Base-by-base conservation (phyloP, 192 early-diverging fungal genomes). In the Linnemannia zychae region DNA sequence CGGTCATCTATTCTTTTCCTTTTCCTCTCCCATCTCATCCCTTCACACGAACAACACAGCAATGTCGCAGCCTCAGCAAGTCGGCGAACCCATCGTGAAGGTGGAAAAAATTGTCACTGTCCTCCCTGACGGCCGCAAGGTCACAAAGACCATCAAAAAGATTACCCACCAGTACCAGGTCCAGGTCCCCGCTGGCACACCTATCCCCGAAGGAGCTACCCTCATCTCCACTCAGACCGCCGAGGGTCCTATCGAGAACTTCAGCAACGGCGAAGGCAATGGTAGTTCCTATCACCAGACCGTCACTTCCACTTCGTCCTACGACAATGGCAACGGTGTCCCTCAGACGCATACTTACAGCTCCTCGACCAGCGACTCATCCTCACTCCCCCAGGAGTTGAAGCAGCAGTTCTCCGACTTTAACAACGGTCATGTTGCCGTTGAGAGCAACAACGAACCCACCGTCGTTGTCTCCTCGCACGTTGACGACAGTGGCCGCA, bases 71-170 rank as follows among this genome's bases (percentile, higher is more conserved):
- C 53, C 75, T 17, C 81, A 83, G 53, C 50, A 84, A 65, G 72
- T 74, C 40, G 82, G 82, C 53, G 83, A 85, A 44, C 83, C 83
- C 73, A 53, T 79, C 28, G 77, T 85, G 18, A 76, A 85, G 63
- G 76, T 68, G 50, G 77, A 85, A 67, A 85, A 16, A 18, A 38
- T 76, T 48, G 74, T 75, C 40, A 79, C 77, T 57, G 74, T 79
- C 52, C 46, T 85, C 18, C 83, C 83, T 17, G 83, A 85, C 34
- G 83, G 83, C 34, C 73, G 83, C 34, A 85, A 76, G 77, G 83
- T 85, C 69, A 85, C 74, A 38, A 85, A 85, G 78, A 85, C 77
- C 7, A 79, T 76, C 60, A 85, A 82, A 47, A 82, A 77, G 57
- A 82, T 73, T 24, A 82, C 81, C 22, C 74, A 82, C 46, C 67